Conservation (phyloP, 2,329 filamentous ascomycete species). For the Claviceps sp. region DNA sequence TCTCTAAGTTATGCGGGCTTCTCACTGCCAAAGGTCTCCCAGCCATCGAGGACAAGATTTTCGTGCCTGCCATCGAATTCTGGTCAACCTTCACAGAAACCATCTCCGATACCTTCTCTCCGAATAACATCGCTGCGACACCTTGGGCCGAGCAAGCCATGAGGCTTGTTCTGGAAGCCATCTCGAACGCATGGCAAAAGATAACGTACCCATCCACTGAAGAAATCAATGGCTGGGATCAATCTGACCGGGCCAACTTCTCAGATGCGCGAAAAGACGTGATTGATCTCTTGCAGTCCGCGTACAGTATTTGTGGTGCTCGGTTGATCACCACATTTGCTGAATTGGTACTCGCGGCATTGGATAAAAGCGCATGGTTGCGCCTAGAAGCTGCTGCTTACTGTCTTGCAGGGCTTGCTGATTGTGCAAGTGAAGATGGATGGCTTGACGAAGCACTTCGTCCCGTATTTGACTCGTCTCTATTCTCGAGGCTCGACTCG, state of each 20-base stretch:
- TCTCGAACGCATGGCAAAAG: constrained; percentile 55
- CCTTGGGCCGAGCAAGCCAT: constrained; percentile 47
- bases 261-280: constrained; percentile 64
- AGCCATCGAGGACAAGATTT: constrained; percentile 61
- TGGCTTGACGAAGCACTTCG: constrained; percentile 44
- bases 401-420: constrained; percentile 53
- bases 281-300: constrained; percentile 61
- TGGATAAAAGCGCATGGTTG: constrained; percentile 37
- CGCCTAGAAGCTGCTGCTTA: constrained; percentile 48
- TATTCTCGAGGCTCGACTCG: constrained; percentile 43
- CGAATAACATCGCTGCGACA: constrained; percentile 30
- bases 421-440: constrained; percentile 47
- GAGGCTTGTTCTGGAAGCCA: constrained; percentile 46
- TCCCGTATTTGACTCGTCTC: constrained; percentile 45
- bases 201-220: constrained; percentile 51
- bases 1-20: constrained; percentile 49
- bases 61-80: constrained; percentile 63
- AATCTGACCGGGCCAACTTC: constrained; percentile 53
- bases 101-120: constrained; percentile 44
- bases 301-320: constrained; percentile 48
- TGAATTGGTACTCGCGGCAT: constrained; percentile 36
- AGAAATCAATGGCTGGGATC: constrained; percentile 53
- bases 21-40: constrained; percentile 53
- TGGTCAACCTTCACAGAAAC: constrained; percentile 68
- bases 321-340: constrained; percentile 44